These are phyloP conservation scores for Raphanus raphanistrum DNA, from an alignment of 345 rosid species.

Conservation along the genomic window DNA sequence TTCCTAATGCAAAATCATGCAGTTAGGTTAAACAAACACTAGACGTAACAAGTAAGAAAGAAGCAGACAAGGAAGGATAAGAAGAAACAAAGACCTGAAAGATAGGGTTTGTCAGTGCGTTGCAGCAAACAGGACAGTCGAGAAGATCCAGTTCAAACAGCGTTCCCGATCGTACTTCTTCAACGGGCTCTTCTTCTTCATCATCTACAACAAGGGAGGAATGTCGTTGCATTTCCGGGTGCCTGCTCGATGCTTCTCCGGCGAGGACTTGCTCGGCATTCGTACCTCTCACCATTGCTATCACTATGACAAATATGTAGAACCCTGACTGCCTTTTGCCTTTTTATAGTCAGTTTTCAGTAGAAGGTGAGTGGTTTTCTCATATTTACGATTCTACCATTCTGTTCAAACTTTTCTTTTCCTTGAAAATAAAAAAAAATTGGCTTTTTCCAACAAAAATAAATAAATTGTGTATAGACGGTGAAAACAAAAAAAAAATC, in stretches of 20 bases:
- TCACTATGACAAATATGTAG: neutral
- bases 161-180: neutral
- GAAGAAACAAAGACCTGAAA: slow-evolving; percentile 8
- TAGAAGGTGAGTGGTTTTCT: neutral
- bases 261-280: neutral
- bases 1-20: neutral
- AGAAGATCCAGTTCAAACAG: neutral
- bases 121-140: neutral
- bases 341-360: neutral
- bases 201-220: too few species aligned
- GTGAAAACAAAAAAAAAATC: too few species aligned
- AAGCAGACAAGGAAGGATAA: neutral
- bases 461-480: too few species aligned
- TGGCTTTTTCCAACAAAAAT: too few species aligned
- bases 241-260: neutral
- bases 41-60: neutral
- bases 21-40: neutral
- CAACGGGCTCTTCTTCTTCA: too few species aligned
- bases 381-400: neutral
- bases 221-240: too few species aligned
- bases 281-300: neutral
- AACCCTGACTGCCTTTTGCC: neutral
- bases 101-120: neutral
- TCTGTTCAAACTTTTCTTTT: neutral
- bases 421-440: too few species aligned